phyloP scores from a whole-genome alignment of 768 basidiomycete species.

The Trametes meyenii region DNA sequence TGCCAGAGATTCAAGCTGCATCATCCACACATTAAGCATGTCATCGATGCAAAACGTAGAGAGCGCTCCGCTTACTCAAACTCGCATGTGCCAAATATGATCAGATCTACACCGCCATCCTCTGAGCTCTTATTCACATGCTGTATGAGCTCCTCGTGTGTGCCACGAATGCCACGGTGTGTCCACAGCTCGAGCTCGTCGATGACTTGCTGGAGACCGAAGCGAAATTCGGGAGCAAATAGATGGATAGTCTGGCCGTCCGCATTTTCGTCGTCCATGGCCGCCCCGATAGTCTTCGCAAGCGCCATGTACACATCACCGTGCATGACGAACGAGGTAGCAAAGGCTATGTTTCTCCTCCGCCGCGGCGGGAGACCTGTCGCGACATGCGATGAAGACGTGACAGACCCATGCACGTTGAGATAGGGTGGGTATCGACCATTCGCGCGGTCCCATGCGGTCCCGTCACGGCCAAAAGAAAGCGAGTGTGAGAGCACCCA shows the following conservation, averaged over 20 bases:
- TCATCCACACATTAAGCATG: no score
- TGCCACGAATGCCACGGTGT: slow-evolving; percentile 30
- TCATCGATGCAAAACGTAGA: not conserved
- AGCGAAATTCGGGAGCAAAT: slow-evolving; percentile 38
- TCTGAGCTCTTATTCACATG: slow-evolving; percentile 28
- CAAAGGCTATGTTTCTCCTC: slow-evolving; percentile 38
- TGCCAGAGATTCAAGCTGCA: slow-evolving; percentile 31
- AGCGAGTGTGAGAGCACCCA: slow-evolving; percentile 11
- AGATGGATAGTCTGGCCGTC: slow-evolving; percentile 31
- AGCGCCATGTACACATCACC: slow-evolving; percentile 44
- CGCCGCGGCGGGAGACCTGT: slow-evolving; percentile 1
- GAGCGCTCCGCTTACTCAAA: slow-evolving; percentile 37
- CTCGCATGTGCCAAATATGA: slow-evolving; percentile 50
- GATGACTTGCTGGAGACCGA: slow-evolving; percentile 38
- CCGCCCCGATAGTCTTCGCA: slow-evolving; percentile 38
- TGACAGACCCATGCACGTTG: not conserved
- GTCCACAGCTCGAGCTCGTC: slow-evolving; percentile 36
- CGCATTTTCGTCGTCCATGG: slow-evolving; percentile 30
- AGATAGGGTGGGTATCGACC: slow-evolving; percentile 9
- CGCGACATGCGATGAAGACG: not conserved
- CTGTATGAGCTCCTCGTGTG: slow-evolving; percentile 32
- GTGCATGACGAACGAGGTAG: slow-evolving; percentile 39
- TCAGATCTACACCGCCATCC: slow-evolving; percentile 37
- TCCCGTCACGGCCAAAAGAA: not conserved
- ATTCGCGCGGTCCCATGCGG: not conserved